Evolutionary conservation across 306 rosid genomes (phyloP).

Genomic region (Quercus engelmannii): DNA sequence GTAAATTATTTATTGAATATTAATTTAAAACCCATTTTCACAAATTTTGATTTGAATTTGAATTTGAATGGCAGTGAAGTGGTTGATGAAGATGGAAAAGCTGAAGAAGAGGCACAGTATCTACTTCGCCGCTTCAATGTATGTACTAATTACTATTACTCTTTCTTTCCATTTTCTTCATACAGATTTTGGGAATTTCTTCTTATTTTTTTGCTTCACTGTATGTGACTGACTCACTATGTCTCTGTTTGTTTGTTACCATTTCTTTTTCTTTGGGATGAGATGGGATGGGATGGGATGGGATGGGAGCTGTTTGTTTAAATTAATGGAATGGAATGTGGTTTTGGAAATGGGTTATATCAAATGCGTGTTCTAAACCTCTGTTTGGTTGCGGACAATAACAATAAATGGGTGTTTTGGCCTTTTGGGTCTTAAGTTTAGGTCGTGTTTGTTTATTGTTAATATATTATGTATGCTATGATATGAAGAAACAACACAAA

Average conservation of each 20-base stretch:
- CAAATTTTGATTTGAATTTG: no score
- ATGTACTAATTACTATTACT: not conserved
- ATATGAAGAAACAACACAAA: not conserved
- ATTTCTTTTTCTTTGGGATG: not conserved
- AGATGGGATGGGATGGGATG: no score
- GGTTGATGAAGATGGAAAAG: conserved; percentile 29
- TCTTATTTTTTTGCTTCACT: no score
- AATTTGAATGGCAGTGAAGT: conserved; percentile 43
- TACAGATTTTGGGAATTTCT: no score
- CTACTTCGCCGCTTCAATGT: conserved; percentile 47
- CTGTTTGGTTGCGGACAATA: conserved; percentile 15
- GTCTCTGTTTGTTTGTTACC: not conserved
- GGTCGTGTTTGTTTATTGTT: not conserved
- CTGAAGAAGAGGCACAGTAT: conserved; percentile 22
- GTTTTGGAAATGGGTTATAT: not conserved
- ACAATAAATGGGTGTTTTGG: not conserved
- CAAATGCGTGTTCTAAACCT: not conserved
- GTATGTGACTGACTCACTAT: no score
- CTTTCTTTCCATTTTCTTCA: not conserved
- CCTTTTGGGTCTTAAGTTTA: not conserved
- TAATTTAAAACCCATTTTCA: not conserved
- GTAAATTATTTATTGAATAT: not conserved
- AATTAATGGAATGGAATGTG: not conserved
- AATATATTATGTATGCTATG: no score
- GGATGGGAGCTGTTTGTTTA: not conserved